Base-by-base conservation (phyloP, 179 eudicot species). In the Gypsophila paniculata region DNA sequence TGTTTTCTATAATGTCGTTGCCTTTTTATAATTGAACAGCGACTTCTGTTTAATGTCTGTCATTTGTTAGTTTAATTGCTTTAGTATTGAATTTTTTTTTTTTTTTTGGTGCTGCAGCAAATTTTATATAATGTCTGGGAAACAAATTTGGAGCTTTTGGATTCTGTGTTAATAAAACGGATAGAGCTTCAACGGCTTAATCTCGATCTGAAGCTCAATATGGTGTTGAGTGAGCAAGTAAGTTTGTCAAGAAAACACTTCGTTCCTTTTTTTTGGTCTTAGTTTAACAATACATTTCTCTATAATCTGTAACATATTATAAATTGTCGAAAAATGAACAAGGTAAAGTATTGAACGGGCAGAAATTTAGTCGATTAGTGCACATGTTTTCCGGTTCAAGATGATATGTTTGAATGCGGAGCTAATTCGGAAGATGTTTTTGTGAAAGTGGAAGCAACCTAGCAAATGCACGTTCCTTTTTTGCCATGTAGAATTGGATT, bases 181-280 rank as follows among this genome's bases (percentile, higher is more conserved):
- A 78, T 80, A 51, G 83, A 81, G n/a, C 87, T 94, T 63, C 96
- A 85, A 66, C 86, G 85, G 79, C 74, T 82, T 69, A 82, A 78
- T 71, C 78, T 85, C 65, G 88, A 85, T 73, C 70, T 86, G 79
- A 94, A 87, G 85, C 85, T 94, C 54, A 68, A 79, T 70, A 64
- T 77, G 23, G 86, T 88, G 52, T 69, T 94, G 81, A 76, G 75
- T 32, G 82, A 88, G 73, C 97, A 94, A 78, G 97, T 92, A 84
- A 77, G 79, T 72, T 38, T 38, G 32, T 73, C 39, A 14, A 63
- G 14, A 38, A 58, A 8, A 52, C 64, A n/a, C 44, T 62, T 25
- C 21, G 39, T 25, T 60, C 59, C n/a, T 60, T 42, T 51, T 65
- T 9, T 71, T 6, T 55, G 67, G 53, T 13, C 3, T 19, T 0